Percentiles rank a stretch among this genome's conserved stretches.
These are phyloP conservation scores for Trametes coccinea DNA, from an alignment of 768 basidiomycete genomes.

Conservation along the genomic window DNA sequence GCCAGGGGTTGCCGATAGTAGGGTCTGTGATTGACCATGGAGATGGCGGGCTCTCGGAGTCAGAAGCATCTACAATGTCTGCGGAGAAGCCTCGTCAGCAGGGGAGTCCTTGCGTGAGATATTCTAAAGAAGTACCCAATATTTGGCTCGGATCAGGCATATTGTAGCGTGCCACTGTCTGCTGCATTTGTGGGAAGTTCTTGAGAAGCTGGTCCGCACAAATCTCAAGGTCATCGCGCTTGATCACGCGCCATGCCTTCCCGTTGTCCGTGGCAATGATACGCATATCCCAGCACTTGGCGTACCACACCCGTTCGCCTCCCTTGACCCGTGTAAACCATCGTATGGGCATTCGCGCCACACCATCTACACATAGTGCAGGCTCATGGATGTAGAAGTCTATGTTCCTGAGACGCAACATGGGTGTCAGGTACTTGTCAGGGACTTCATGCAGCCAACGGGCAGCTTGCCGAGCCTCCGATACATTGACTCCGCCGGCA, in stretches of 20 bases:
- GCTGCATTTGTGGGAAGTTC: no score
- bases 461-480: conserved; percentile 5
- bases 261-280: no score
- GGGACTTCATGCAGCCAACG: conserved; percentile 5
- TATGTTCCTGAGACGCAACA: background rate
- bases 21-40: conserved; percentile 12
- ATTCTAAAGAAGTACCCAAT: no score
- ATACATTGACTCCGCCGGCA: background rate
- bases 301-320: background rate
- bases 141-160: no score
- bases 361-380: background rate
- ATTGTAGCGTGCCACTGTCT: no score
- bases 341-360: background rate
- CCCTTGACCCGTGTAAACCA: conserved; percentile 1
- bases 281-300: no score
- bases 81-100: no score
- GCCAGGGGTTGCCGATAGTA: conserved; percentile 5
- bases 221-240: no score
- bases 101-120: no score
- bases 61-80: no score
- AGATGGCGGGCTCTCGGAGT: background rate
- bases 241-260: no score
- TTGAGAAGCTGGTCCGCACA: no score
- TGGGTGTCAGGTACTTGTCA: background rate
- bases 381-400: conserved; percentile 9